A percentile compares a stretch with the other conserved stretches of the same genome.
phyloP scores from a whole-genome alignment of 345 rosid genomes.

The Eucalyptus brandiana region DNA sequence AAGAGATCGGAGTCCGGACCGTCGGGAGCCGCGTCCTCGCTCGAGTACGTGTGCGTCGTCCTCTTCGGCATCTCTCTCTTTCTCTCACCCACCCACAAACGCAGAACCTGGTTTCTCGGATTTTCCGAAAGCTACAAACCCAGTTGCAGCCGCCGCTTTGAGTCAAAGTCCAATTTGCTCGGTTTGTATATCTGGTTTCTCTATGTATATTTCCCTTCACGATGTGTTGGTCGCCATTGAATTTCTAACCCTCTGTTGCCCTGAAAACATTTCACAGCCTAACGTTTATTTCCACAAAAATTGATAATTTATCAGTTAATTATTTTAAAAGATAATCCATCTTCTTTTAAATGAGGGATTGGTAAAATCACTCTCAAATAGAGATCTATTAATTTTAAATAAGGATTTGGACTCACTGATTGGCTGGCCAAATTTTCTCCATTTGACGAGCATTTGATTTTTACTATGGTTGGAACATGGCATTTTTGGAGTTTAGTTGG shows the following conservation, averaged over 20 bases:
- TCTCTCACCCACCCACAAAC: not conserved
- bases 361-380: too few relatives aligned
- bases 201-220: not conserved
- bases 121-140: not conserved
- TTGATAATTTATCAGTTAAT: too few relatives aligned
- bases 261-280: too few relatives aligned
- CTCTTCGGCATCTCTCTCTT: conserved; percentile 77
- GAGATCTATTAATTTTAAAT: too few relatives aligned
- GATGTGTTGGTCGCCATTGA: not conserved
- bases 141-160: not conserved
- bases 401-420: too few relatives aligned
- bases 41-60: conserved; percentile 97
- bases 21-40: conserved; percentile 98
- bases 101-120: not conserved
- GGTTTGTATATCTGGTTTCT: not conserved
- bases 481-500: not conserved
- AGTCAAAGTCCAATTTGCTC: not conserved
- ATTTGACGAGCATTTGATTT: too few relatives aligned
- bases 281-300: not conserved
- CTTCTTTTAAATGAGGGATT: too few relatives aligned
- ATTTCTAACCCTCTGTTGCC: not conserved
- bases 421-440: rapidly evolving
- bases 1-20: conserved; percentile 97
- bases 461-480: not conserved
- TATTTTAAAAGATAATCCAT: not conserved